phyloP scores from a whole-genome alignment of 345 rosid species.

The Aethionema arabicum region DNA sequence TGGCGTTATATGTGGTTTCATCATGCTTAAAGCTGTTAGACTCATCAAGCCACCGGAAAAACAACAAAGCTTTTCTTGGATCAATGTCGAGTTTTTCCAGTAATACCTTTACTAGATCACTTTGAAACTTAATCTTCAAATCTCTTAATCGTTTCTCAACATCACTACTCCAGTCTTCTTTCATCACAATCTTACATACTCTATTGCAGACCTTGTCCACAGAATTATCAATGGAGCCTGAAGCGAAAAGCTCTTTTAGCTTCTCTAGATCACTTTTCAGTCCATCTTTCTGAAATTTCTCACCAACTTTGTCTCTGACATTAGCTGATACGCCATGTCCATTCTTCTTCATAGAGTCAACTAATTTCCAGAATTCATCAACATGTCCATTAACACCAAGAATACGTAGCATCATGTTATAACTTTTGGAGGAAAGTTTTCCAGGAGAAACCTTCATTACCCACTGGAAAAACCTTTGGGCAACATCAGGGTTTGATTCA shows the following conservation, averaged over 20 bases:
- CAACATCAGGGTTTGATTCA: conserved; percentile 58
- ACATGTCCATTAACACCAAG: conserved; percentile 58
- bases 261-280: conserved; percentile 51
- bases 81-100: conserved; percentile 64
- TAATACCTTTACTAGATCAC: conserved; percentile 56
- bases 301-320: conserved; percentile 57
- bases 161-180: conserved; percentile 62
- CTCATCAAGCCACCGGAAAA: conserved; percentile 82
- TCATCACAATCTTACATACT: conserved; percentile 69
- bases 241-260: conserved; percentile 57
- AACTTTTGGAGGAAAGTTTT: conserved; percentile 59
- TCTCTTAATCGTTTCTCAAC: conserved; percentile 52
- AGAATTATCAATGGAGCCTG: conserved; percentile 62
- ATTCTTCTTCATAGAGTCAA: conserved; percentile 65
- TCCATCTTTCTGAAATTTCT: conserved; percentile 63
- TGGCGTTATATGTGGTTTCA: conserved; percentile 60
- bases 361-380: conserved; percentile 71
- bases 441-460: conserved; percentile 44
- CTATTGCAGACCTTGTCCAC: conserved; percentile 51
- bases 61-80: conserved; percentile 63
- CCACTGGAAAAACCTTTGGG: conserved; percentile 69
- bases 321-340: conserved; percentile 72
- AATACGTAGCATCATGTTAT: conserved; percentile 64
- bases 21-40: conserved; percentile 52
- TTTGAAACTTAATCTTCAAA: conserved; percentile 43